Percentiles rank a stretch among this genome's conserved stretches.
Evolutionary conservation across 306 rosid genomes (phyloP).

Genomic region (Glycyrrhiza uralensis): DNA sequence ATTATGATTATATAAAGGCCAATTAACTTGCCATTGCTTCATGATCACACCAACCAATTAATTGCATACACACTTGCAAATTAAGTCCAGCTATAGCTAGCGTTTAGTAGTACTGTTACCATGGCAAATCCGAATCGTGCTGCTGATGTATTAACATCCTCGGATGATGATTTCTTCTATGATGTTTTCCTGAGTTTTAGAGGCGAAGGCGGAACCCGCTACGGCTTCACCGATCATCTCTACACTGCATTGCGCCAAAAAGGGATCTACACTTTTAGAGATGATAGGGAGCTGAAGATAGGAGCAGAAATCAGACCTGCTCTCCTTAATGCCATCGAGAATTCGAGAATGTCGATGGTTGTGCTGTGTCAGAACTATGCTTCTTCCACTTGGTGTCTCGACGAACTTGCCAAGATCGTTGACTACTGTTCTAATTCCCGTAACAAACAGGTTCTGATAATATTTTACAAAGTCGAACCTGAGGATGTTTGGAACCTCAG

Average conservation of each 20-base stretch:
- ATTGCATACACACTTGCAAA: background rate
- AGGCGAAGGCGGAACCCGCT: background rate
- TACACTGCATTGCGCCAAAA: background rate
- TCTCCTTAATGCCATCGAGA: background rate
- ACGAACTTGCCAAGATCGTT: background rate
- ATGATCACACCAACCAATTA: background rate
- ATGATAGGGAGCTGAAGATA: background rate
- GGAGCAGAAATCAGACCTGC: background rate
- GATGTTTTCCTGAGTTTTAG: conserved; percentile 7
- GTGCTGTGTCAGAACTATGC: conserved; percentile 3
- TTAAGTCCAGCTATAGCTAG: background rate
- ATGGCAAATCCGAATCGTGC: background rate
- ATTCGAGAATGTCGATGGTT: background rate
- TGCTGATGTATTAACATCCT: background rate
- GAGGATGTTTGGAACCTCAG: background rate
- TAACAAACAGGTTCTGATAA: background rate
- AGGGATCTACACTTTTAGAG: background rate
- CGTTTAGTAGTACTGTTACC: too few species aligned
- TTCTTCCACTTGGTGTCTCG: background rate
- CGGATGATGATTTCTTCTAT: background rate
- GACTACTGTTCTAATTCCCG: too few species aligned
- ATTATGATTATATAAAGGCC: too few species aligned
- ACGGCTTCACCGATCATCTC: background rate
- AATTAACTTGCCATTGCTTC: too few species aligned
- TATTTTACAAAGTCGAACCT: background rate